Evolutionary conservation across 2,329 filamentous ascomycete genomes (phyloP), one percentile per base, ranked within the genome.

Genomic region (Penicillium italicum): DNA sequence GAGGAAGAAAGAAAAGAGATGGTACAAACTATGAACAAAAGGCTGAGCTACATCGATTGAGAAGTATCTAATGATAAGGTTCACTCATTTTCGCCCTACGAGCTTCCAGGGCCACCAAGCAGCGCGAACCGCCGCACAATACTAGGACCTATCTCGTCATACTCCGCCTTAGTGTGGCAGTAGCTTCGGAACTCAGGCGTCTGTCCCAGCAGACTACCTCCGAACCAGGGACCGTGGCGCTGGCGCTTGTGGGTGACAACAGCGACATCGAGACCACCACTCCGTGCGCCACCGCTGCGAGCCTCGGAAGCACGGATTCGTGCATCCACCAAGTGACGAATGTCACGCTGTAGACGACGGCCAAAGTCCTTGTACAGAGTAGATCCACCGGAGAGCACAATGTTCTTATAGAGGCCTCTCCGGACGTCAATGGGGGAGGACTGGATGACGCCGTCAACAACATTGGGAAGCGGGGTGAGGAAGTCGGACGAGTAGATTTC

Each of bases 401-500:
- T 99, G 78, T 99, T 99, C 85, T 99, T 99, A 85, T 99, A 99
- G 36, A 99, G 82, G 40, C 94, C 94, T 77, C 94, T 86, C 70
- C 94, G 89, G 43, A 99, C 95, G 71, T 99, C 94, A 67, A 99
- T 99, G 40, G 94, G 94, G 33, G 93, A 96, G 54, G 91, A 93
- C 77, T 99, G 94, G 67, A 99, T 99, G 61, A 97, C 94, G 54
- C 88, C 89, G 72, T 99, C 94, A 59, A 99, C 95, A 48, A 99
- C 94, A 48, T 85, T 89, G 24, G 94, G 94, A 9, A 99, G 84
- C 14, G 94, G 94, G 12, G 94, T 99, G 63, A 99, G 80, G 80
- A 99, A 99, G 73, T 99, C 94, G 64, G 93, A 97, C 59, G 91
- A 96, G 82, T 97, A 97, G 69, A 99, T 99, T 79, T 99, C 94